These are phyloP conservation scores for Cryptococcus depauperatus DNA, from an alignment of 1,284 basidiomycete genomes.

Conservation along the genomic window DNA sequence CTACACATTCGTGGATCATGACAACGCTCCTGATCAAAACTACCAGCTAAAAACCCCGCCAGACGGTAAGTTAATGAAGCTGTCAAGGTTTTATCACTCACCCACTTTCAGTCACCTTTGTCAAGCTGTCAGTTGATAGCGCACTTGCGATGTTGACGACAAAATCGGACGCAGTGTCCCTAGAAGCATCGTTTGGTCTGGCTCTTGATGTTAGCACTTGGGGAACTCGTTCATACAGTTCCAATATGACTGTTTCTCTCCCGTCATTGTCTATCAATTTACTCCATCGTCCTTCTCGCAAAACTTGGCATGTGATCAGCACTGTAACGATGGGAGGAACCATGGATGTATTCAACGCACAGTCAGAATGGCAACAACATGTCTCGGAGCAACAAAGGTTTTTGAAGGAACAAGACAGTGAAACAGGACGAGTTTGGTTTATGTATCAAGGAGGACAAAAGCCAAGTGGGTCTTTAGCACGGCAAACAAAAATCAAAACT, in stretches of 20 bases:
- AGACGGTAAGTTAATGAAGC: slow-evolving; percentile 55
- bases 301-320: slow-evolving; percentile 61
- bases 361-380: slow-evolving; percentile 53
- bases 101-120: slow-evolving; percentile 55
- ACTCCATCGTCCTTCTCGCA: slow-evolving; percentile 21
- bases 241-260: slow-evolving; percentile 21
- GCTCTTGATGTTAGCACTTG: slow-evolving; percentile 63
- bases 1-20: slow-evolving; percentile 61
- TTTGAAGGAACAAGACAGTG: slow-evolving; percentile 60
- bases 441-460: slow-evolving; percentile 48
- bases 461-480: slow-evolving; percentile 5
- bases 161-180: slow-evolving; percentile 52
- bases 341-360: slow-evolving; percentile 62
- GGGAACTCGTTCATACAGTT: slow-evolving; percentile 52
- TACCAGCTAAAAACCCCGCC: slow-evolving; percentile 59
- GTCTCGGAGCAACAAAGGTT: slow-evolving; percentile 58
- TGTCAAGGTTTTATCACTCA: not conserved
- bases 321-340: slow-evolving; percentile 52
- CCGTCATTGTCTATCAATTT: slow-evolving; percentile 19
- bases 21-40: slow-evolving; percentile 69
- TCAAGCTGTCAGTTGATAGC: slow-evolving; percentile 55
- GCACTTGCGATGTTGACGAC: slow-evolving; percentile 55
- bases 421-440: slow-evolving; percentile 57
- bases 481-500: not conserved
- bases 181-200: slow-evolving; percentile 57